phyloP scores from a whole-genome alignment of 768 basidiomycete species.

The Russula earlei region DNA sequence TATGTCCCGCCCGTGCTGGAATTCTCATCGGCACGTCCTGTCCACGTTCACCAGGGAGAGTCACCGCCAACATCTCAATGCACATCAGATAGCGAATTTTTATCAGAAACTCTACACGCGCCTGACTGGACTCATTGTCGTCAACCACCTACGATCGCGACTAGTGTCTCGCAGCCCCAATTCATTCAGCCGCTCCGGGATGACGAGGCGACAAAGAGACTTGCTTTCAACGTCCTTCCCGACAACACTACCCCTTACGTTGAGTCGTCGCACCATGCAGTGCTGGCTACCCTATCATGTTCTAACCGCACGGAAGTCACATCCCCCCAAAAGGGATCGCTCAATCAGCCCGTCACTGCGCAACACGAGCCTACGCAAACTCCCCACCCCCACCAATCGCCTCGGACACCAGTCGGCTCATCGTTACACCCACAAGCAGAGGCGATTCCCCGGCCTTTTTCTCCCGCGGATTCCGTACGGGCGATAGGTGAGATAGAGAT shows the following conservation, averaged over 20 bases:
- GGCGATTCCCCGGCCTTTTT: not conserved
- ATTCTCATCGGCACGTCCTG: not conserved
- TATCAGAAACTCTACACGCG: not conserved
- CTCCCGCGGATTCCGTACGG: not conserved
- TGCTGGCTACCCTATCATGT: not conserved
- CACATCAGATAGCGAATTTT: not conserved
- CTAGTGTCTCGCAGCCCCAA: not conserved
- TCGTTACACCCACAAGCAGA: not conserved
- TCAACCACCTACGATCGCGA: not conserved
- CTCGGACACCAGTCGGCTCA: not conserved
- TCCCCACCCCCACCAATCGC: not conserved
- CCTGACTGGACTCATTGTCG: not conserved
- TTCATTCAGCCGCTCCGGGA: not conserved
- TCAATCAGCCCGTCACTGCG: not conserved
- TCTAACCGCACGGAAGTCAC: not conserved
- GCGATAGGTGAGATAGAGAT: not conserved
- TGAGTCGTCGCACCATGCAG: not conserved
- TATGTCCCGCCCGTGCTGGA: not conserved
- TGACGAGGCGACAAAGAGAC: not conserved
- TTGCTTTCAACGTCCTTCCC: not conserved
- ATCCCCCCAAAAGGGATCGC: not conserved
- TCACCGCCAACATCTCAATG: not conserved
- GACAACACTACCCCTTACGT: not conserved
- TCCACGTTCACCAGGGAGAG: not conserved
- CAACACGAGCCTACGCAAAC: not conserved